Conservation (phyloP, 1,284 basidiomycete genomes). For the Sphaerobolus stellatus region DNA sequence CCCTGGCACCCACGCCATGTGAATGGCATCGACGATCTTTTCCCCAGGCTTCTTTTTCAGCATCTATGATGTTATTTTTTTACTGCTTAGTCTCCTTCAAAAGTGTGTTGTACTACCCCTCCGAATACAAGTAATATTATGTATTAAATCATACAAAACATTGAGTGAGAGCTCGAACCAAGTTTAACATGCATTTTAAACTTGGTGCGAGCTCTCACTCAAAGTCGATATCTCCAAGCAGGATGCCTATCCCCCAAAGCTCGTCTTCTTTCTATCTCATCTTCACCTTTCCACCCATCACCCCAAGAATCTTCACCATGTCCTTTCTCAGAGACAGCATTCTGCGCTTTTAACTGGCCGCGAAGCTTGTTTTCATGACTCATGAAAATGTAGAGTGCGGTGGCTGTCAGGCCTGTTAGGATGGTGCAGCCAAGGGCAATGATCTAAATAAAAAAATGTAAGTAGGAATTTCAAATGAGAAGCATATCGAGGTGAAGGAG, state of each 20-base stretch:
- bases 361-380: constrained; percentile 49
- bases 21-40: background rate
- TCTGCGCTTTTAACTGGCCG: constrained; percentile 25
- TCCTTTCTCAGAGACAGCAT: constrained; percentile 3
- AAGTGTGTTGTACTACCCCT: no score
- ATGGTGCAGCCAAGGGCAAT: constrained; percentile 60
- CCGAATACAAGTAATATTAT: no score
- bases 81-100: no score
- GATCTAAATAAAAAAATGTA: constrained; percentile 29
- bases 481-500: no score
- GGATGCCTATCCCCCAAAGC: constrained; percentile 10
- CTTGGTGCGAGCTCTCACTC: no score
- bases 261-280: constrained; percentile 5
- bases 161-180: no score
- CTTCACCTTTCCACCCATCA: constrained; percentile 2
- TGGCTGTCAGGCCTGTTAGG: constrained; percentile 47
- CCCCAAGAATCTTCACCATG: no score
- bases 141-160: no score
- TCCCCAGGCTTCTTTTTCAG: background rate
- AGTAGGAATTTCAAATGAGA: no score
- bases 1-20: background rate
- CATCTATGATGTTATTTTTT: no score
- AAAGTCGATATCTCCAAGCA: constrained; percentile 10
- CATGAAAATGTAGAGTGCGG: constrained; percentile 53
- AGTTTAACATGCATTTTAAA: no score